These are phyloP conservation scores for Microcyclospora pomicola DNA, from an alignment of 2,329 filamentous ascomycete genomes.

Conservation along the genomic window DNA sequence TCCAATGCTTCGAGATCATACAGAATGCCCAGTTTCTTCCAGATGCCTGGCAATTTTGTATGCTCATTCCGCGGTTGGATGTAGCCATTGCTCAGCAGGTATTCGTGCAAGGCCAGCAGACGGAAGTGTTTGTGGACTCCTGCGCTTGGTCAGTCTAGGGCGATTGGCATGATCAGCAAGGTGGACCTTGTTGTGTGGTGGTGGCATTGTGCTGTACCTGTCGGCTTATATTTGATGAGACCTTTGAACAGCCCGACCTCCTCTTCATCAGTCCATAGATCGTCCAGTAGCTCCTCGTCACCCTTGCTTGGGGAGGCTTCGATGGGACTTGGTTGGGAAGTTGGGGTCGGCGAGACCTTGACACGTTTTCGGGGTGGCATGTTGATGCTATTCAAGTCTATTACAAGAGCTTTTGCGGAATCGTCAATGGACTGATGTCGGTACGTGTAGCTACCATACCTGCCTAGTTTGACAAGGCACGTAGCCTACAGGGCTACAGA, in stretches of 20 bases:
- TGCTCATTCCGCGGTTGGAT: slow-evolving; percentile 37
- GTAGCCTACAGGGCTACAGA: too few species aligned
- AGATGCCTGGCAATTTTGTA: slow-evolving; percentile 81
- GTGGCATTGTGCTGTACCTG: slow-evolving; percentile 41
- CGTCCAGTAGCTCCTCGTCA: slow-evolving; percentile 39
- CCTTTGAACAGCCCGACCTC: slow-evolving; percentile 85
- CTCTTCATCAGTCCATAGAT: slow-evolving; percentile 91
- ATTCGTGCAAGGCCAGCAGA: slow-evolving; percentile 58
- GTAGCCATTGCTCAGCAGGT: slow-evolving; percentile 21
- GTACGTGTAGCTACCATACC: too few species aligned
- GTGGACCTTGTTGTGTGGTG: neutral
- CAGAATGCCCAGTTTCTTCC: slow-evolving; percentile 68
- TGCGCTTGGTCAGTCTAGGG: slow-evolving; percentile 18
- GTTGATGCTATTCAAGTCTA: slow-evolving; percentile 4
- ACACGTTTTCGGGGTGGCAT: slow-evolving; percentile 63
- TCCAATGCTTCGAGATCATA: slow-evolving; percentile 82
- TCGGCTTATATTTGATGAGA: slow-evolving; percentile 92
- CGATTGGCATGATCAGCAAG: slow-evolving; percentile 4
- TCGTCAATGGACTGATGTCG: too few species aligned
- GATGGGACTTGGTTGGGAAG: slow-evolving; percentile 30
- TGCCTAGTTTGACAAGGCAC: too few species aligned
- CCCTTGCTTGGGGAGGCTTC: slow-evolving; percentile 29
- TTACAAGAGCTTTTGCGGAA: too few species aligned
- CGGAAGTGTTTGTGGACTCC: slow-evolving; percentile 91
- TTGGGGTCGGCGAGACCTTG: slow-evolving; percentile 40